Evolutionary conservation across 2,329 filamentous ascomycete genomes (phyloP).

Genomic region (Fusarium kyushuense): DNA sequence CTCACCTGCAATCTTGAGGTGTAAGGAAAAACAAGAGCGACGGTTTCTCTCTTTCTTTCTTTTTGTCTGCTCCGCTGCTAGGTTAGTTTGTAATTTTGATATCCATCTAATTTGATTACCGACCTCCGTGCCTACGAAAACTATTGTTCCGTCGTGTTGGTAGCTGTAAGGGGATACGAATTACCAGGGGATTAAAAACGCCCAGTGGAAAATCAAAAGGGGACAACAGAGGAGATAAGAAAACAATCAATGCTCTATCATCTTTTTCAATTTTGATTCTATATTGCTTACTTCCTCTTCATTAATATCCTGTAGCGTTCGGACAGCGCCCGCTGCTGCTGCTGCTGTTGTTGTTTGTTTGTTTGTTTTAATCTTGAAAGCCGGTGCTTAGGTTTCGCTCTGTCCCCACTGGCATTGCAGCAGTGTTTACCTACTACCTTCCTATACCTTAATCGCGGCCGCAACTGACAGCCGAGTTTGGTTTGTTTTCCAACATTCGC

Average conservation of each 20-base stretch:
- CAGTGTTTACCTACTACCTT: constrained; percentile 3
- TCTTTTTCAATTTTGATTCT: constrained; percentile 7
- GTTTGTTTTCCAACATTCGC: constrained; percentile 31
- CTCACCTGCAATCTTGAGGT: constrained; percentile 49
- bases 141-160: constrained; percentile 19
- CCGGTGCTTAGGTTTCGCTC: constrained; percentile 33
- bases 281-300: not conserved
- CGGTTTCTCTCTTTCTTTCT: constrained; percentile 6
- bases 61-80: constrained; percentile 16
- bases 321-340: constrained; percentile 21
- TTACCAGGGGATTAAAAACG: constrained; percentile 21
- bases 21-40: constrained; percentile 14
- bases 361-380: constrained; percentile 31
- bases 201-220: constrained; percentile 16
- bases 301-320: constrained; percentile 10
- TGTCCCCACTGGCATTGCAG: constrained; percentile 24
- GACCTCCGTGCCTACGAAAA: not conserved
- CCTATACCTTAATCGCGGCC: constrained; percentile 21
- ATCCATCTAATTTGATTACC: constrained; percentile 17
- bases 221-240: constrained; percentile 19
- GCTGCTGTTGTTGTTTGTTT: constrained; percentile 13
- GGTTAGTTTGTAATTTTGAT: constrained; percentile 20
- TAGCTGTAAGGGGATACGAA: constrained; percentile 29
- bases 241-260: constrained; percentile 16
- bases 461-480: constrained; percentile 34